Evolutionary conservation across 2,329 filamentous ascomycete species (phyloP).

Genomic region (Xenoacremonium recifei): DNA sequence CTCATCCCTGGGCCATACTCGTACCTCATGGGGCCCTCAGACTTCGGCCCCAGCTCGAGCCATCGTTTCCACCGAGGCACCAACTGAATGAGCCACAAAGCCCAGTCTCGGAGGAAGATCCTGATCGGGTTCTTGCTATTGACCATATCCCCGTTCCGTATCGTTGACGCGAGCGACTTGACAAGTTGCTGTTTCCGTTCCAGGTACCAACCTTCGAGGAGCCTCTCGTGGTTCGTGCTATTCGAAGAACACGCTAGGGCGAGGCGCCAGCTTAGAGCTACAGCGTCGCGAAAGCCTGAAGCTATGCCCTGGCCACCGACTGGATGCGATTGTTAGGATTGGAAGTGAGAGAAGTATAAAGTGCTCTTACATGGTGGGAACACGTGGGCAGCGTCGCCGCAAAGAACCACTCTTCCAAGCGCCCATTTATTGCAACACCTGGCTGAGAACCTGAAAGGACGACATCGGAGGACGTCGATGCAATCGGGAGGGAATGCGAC

Average conservation of each 20-base stretch:
- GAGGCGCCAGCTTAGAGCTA: slow-evolving; percentile 34
- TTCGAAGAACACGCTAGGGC: neutral
- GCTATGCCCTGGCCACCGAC: slow-evolving; percentile 36
- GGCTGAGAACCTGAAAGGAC: slow-evolving; percentile 41
- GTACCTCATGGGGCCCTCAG: slow-evolving; percentile 2
- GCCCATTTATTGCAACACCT: slow-evolving; percentile 47
- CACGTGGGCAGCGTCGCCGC: slow-evolving; percentile 50
- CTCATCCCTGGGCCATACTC: slow-evolving; percentile 5
- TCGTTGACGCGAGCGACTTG: slow-evolving; percentile 5
- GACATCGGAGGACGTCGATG: slow-evolving; percentile 41
- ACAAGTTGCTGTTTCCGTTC: slow-evolving; percentile 16
- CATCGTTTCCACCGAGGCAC: slow-evolving; percentile 4
- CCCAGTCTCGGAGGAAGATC: slow-evolving; percentile 14
- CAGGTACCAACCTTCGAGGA: slow-evolving; percentile 7
- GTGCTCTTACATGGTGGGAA: slow-evolving; percentile 40
- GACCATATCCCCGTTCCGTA: slow-evolving; percentile 9
- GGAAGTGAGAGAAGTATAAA: no score
- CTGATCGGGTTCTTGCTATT: slow-evolving; percentile 5
- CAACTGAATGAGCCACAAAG: slow-evolving; percentile 13
- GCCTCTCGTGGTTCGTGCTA: neutral
- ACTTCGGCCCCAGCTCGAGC: slow-evolving; percentile 6
- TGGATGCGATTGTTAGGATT: no score
- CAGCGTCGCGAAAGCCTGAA: slow-evolving; percentile 33
- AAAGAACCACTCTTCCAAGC: slow-evolving; percentile 37
- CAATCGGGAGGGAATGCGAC: slow-evolving; percentile 42